A percentile compares a stretch with the other conserved stretches of the same genome.
Evolutionary conservation across 352 stramenopile species (phyloP).

Genomic region (Globisporangium uncinulatum): DNA sequence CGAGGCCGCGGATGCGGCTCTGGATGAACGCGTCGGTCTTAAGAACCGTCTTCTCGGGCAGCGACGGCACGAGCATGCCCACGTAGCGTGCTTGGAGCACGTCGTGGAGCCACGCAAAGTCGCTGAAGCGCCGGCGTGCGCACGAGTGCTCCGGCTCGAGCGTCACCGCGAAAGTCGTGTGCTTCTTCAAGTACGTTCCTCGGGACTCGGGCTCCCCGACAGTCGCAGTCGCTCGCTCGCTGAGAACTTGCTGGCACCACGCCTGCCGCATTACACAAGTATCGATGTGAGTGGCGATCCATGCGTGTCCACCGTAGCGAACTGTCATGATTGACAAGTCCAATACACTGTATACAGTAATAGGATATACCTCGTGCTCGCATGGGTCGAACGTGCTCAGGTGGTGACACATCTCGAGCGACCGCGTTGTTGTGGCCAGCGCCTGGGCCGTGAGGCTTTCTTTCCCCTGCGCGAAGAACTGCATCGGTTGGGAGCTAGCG

Average conservation of each 20-base stretch:
- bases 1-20: conserved; percentile 51
- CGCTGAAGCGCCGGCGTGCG: conserved; percentile 59
- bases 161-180: conserved; percentile 63
- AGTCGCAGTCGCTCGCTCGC: conserved; percentile 5
- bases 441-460: conserved; percentile 23
- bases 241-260: conserved; percentile 9
- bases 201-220: conserved; percentile 51
- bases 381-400: conserved; percentile 14
- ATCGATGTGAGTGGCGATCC: no score
- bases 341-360: not conserved
- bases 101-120: conserved; percentile 69
- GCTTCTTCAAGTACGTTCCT: conserved; percentile 62
- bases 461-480: conserved; percentile 32
- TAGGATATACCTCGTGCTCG: conserved; percentile 24
- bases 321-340: no score
- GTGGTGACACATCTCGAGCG: conserved; percentile 21
- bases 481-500: conserved; percentile 18
- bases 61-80: conserved; percentile 55
- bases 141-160: conserved; percentile 20
- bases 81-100: conserved; percentile 57
- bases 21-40: conserved; percentile 53
- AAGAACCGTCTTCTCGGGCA: conserved; percentile 63
- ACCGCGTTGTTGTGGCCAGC: conserved; percentile 29
- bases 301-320: no score
- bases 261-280: not conserved